Percentiles rank a stretch among this genome's conserved stretches.
phyloP scores from a whole-genome alignment of 345 rosid species.

The Syzygium jambos region DNA sequence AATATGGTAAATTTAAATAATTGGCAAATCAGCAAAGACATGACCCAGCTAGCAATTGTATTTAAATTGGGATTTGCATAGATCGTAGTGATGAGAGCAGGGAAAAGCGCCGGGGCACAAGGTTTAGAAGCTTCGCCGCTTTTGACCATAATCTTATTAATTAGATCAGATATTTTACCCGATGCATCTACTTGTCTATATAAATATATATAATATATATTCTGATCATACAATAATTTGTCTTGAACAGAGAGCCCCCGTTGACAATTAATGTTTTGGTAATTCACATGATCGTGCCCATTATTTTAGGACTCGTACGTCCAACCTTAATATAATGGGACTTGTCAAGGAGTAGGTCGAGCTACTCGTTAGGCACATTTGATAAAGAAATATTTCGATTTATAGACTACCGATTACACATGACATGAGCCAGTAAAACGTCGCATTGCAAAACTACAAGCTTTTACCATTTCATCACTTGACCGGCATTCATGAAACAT shows the following conservation, averaged over 20 bases:
- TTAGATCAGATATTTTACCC: background rate
- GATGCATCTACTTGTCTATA: background rate
- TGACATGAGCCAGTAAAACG: background rate
- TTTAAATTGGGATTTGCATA: background rate
- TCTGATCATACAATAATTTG: background rate
- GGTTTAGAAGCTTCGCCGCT: slow-evolving; percentile 10
- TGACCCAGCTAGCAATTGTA: background rate
- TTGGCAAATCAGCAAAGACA: background rate
- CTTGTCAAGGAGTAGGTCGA: background rate
- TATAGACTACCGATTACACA: background rate
- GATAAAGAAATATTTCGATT: background rate
- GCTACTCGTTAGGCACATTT: background rate
- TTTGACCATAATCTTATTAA: background rate
- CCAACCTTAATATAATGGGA: background rate
- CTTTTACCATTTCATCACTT: too few relatives aligned
- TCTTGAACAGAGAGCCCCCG: background rate
- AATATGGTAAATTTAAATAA: background rate
- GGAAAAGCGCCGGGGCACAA: slow-evolving; percentile 1
- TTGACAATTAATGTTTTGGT: background rate
- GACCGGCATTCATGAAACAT: background rate
- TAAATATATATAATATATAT: background rate
- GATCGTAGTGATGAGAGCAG: background rate
- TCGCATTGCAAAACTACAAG: background rate
- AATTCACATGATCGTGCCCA: background rate
- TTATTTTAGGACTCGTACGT: background rate